Evolutionary conservation across 352 stramenopile genomes (phyloP).

Genomic region (Elongisporangium anandrum): DNA sequence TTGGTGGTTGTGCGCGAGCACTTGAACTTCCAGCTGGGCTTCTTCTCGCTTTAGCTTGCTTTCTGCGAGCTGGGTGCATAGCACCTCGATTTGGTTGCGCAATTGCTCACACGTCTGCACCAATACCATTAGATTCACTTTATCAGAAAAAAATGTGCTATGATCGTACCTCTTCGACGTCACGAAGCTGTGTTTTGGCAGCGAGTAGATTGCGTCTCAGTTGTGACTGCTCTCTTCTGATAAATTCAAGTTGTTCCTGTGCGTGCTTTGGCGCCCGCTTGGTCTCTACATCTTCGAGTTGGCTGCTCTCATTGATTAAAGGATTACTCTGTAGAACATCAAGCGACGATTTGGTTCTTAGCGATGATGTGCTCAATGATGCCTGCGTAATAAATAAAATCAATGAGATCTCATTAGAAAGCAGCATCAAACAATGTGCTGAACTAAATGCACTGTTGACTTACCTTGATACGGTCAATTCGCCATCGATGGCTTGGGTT

Average conservation of each 20-base stretch:
- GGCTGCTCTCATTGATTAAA: conserved; percentile 1
- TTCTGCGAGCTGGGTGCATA: conserved; percentile 29
- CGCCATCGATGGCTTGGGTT: conserved; percentile 46
- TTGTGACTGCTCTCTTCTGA: conserved; percentile 50
- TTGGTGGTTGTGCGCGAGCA: conserved; percentile 57
- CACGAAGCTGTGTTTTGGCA: conserved; percentile 42
- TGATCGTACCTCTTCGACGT: conserved; percentile 35
- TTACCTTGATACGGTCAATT: conserved; percentile 39
- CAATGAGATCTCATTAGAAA: neutral
- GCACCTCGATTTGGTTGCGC: conserved; percentile 18
- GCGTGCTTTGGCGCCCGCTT: conserved; percentile 37
- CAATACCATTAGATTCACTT: too few relatives aligned
- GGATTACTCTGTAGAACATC: neutral
- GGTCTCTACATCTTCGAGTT: conserved; percentile 18
- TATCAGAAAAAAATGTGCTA: too few relatives aligned
- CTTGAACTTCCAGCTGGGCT: conserved; percentile 45
- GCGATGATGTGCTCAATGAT: neutral
- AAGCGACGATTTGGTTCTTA: neutral
- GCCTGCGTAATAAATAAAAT: neutral
- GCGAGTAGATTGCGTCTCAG: conserved; percentile 36
- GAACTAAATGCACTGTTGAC: conserved; percentile 1
- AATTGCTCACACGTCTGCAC: conserved; percentile 16
- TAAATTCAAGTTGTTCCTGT: conserved; percentile 60
- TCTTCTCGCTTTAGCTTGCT: conserved; percentile 46
- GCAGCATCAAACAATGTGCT: conserved; percentile 2